Conservation (phyloP, 176 grass and related monocot genomes). For the Rhynchospora pubera region DNA sequence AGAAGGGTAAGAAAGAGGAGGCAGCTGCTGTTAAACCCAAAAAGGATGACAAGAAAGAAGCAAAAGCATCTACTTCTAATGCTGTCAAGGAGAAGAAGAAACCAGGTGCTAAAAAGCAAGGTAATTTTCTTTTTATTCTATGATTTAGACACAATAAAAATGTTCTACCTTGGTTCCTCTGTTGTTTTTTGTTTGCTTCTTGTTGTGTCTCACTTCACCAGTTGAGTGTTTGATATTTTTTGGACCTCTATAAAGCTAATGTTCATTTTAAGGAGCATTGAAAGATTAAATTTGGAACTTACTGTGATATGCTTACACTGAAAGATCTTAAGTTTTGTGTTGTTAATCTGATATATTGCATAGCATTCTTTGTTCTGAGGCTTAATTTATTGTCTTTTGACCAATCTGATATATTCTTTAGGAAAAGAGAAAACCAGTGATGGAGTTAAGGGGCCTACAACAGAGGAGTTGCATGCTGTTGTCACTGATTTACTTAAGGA, state of each 20-base stretch:
- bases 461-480: constrained; percentile 69
- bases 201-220: not conserved
- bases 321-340: not conserved
- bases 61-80: constrained; percentile 33
- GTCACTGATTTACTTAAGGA: constrained; percentile 78
- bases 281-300: not conserved
- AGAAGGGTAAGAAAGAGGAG: constrained; percentile 23
- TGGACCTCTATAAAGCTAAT: not conserved
- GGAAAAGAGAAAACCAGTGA: constrained; percentile 57
- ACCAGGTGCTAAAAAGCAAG: constrained; percentile 48
- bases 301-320: not conserved
- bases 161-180: not conserved
- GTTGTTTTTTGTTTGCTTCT: not conserved
- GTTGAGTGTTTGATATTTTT: not conserved
- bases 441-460: constrained; percentile 49
- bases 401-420: constrained; percentile 21
- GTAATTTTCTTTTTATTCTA: constrained; percentile 28
- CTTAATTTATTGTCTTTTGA: not conserved
- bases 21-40: constrained; percentile 36
- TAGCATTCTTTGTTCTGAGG: not conserved
- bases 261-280: not conserved
- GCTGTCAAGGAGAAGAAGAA: constrained; percentile 33
- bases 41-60: constrained; percentile 43
- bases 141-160: not conserved
- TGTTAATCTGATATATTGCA: not conserved